phyloP scores from a whole-genome alignment of 2,329 filamentous ascomycete species.

The Aspergillus flavus region DNA sequence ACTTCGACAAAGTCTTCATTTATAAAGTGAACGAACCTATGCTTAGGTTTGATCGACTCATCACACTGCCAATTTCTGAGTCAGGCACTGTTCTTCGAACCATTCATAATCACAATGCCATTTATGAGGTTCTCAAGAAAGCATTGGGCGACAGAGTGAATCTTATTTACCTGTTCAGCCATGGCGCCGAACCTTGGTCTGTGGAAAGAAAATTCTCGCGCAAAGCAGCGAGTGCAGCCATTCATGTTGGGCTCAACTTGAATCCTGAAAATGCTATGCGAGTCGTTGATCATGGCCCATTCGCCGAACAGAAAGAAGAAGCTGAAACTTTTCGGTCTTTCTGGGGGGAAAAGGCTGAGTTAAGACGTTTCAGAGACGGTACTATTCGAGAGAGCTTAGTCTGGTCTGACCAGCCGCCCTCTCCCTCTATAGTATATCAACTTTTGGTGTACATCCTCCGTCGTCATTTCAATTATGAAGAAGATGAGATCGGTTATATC shows the following conservation, averaged over 20 bases:
- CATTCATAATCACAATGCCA: slow-evolving; percentile 34
- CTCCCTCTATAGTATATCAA: slow-evolving; percentile 71
- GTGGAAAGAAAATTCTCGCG: slow-evolving; percentile 44
- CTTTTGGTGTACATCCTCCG: slow-evolving; percentile 73
- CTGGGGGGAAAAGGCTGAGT: slow-evolving; percentile 91
- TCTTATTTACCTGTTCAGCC: slow-evolving; percentile 62
- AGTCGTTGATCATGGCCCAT: slow-evolving; percentile 83
- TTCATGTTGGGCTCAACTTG: slow-evolving; percentile 71
- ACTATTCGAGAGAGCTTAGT: slow-evolving; percentile 90
- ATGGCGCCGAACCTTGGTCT: slow-evolving; percentile 49
- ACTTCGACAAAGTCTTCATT: slow-evolving; percentile 86
- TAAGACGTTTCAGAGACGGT: slow-evolving; percentile 92
- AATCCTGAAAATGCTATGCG: slow-evolving; percentile 73
- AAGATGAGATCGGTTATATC: slow-evolving; percentile 56
- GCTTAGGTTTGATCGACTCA: slow-evolving; percentile 58
- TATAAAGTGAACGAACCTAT: slow-evolving; percentile 55
- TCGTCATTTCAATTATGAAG: slow-evolving; percentile 66
- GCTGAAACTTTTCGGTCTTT: slow-evolving; percentile 82
- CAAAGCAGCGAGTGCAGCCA: slow-evolving; percentile 28
- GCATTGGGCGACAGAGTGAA: slow-evolving; percentile 76
- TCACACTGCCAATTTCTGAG: slow-evolving; percentile 38
- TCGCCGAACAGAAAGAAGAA: slow-evolving; percentile 81
- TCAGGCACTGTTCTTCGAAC: slow-evolving; percentile 30
- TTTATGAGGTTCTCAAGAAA: slow-evolving; percentile 67
- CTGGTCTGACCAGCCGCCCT: slow-evolving; percentile 69